Conservation (phyloP, 2,329 filamentous ascomycete species). For the Trichoderma sp. region DNA sequence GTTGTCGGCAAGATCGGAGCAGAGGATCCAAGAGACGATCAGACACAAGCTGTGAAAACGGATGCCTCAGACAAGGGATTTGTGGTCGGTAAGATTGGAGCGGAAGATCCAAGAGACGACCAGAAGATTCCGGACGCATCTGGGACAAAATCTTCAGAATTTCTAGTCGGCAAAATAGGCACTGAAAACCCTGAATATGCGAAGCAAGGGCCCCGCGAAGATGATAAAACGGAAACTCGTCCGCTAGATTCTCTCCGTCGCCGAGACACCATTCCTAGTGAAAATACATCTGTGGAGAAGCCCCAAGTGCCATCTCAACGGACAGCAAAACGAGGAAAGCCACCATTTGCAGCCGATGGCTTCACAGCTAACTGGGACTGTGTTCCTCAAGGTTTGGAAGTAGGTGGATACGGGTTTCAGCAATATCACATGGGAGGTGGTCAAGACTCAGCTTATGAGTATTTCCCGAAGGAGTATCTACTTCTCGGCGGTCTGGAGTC, state of each 20-base stretch:
- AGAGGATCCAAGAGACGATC: neutral
- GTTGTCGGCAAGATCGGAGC: too few species aligned
- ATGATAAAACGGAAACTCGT: conserved; percentile 11
- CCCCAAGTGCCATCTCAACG: neutral
- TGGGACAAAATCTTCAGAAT: neutral
- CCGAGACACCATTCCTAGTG: neutral
- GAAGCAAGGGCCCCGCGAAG: conserved; percentile 3
- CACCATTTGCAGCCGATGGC: conserved; percentile 40
- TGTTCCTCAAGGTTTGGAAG: conserved; percentile 59
- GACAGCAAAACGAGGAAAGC: neutral
- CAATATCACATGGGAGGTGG: conserved; percentile 63
- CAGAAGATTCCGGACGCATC: neutral
- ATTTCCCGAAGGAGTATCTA: conserved; percentile 68
- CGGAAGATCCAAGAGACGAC: neutral
- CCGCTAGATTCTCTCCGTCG: conserved; percentile 5
- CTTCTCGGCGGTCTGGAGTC: conserved; percentile 72
- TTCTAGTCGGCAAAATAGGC: neutral
- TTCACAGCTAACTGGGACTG: conserved; percentile 49
- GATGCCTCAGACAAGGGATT: neutral
- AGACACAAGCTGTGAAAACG: neutral
- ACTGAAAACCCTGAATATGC: neutral
- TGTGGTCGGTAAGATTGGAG: neutral
- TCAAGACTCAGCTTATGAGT: conserved; percentile 72
- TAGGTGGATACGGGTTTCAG: conserved; percentile 47
- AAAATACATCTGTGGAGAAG: neutral